Evolutionary conservation across 805 yeast species (phyloP).

Genomic region (Metschnikowia hibisci): DNA sequence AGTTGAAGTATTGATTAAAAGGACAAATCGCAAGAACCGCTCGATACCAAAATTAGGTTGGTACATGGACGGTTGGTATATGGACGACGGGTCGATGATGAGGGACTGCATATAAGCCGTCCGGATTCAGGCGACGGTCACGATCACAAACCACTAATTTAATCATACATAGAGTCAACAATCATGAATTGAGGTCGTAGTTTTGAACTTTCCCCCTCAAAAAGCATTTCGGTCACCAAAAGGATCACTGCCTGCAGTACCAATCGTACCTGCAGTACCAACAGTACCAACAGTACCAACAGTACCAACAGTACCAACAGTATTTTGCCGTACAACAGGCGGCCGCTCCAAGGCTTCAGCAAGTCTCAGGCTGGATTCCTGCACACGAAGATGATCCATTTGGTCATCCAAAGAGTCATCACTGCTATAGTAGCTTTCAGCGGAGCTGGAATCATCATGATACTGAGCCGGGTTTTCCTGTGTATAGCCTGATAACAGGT

Average conservation of each 20-base stretch:
- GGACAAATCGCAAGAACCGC: too few relatives aligned
- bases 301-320: constrained; percentile 22
- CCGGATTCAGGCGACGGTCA: too few relatives aligned
- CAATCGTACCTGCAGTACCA: constrained; percentile 20
- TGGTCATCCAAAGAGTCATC: constrained; percentile 19
- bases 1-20: too few relatives aligned
- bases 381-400: constrained; percentile 10
- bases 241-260: constrained; percentile 28
- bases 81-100: too few relatives aligned
- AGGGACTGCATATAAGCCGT: too few relatives aligned
- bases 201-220: too few relatives aligned
- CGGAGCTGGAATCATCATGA: constrained; percentile 22
- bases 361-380: constrained; percentile 13
- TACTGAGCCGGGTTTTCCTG: constrained; percentile 36
- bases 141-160: too few relatives aligned
- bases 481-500: constrained; percentile 45
- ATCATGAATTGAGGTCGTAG: too few relatives aligned
- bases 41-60: too few relatives aligned
- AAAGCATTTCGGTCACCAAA: constrained; percentile 26
- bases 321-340: constrained; percentile 17
- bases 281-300: constrained; percentile 23
- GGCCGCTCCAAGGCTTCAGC: constrained; percentile 14
- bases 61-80: too few relatives aligned
- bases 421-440: constrained; percentile 38
- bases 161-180: too few relatives aligned